Percentiles rank a stretch among this genome's conserved stretches.
Evolutionary conservation across 1,139 yeast species (phyloP).

Genomic region (Eremothecium gossypii): DNA sequence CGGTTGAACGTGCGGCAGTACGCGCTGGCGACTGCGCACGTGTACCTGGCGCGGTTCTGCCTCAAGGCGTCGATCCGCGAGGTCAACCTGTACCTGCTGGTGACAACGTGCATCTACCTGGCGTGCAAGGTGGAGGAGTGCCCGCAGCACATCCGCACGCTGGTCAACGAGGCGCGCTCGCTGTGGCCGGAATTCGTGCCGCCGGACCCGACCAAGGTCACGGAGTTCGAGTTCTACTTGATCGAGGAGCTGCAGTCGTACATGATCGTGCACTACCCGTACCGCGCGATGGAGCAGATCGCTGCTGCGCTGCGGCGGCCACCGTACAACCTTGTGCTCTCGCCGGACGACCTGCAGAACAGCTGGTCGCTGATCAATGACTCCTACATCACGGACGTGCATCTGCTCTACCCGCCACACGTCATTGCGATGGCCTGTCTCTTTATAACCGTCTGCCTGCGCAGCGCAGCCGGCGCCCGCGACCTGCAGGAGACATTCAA

Average conservation of each 20-base stretch:
- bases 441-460: constrained; percentile 23
- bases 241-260: constrained; percentile 83
- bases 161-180: constrained; percentile 76
- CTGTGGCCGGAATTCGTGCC: constrained; percentile 95
- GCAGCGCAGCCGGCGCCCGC: constrained; percentile 6
- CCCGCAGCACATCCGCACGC: constrained; percentile 83
- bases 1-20: constrained; percentile 70
- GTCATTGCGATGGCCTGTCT: constrained; percentile 80
- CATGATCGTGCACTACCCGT: constrained; percentile 82
- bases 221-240: constrained; percentile 90
- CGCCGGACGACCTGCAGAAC: constrained; percentile 66
- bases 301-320: constrained; percentile 35
- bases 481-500: constrained; percentile 36
- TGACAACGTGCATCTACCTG: constrained; percentile 78
- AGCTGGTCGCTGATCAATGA: constrained; percentile 89
- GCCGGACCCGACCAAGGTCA: constrained; percentile 83
- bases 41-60: constrained; percentile 67
- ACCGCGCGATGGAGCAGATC: constrained; percentile 60
- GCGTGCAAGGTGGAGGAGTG: constrained; percentile 93
- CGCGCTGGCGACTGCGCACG: constrained; percentile 82
- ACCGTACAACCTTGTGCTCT: constrained; percentile 25
- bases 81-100: constrained; percentile 67
- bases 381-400: constrained; percentile 79
- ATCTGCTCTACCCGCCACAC: constrained; percentile 79
- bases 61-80: constrained; percentile 69